Base-by-base conservation (phyloP, 345 rosid species). In the Eucalyptus erythrocorys region DNA sequence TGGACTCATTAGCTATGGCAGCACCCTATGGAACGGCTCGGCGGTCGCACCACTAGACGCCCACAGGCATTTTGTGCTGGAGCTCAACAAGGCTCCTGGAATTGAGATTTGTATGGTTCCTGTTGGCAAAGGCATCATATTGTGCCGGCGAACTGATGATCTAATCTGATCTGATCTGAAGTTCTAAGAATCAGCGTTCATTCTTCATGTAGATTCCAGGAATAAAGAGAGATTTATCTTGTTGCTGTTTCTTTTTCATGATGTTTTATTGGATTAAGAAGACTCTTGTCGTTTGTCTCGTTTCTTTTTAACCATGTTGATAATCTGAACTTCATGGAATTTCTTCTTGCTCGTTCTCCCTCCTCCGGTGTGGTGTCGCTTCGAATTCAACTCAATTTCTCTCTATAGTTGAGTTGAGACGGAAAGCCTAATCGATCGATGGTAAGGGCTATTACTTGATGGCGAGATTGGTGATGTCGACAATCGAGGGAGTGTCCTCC, bases 1-100 rank as follows among this genome's bases (percentile, higher is more conserved):
- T 5, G 99, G 99, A 5, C 85, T 98, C 89, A 95, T 98, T 64
- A 98, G 98, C 64, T 98, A 98, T 91, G 98, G 97, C 95, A 97
- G 97, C 95, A 97, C 99, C 91, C 91, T 98, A 34, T 97, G 99
- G 99, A 96, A 95, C 50, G 99, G 99, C 11, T 95, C 99, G 5
- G 98, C 95, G 85, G 99, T 94, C n/a, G 97, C 97, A 7, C 94
- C 98, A 13, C 92, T 96, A 4, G 99, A 97, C 88, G 98, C 97
- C 2, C 97, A 95, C 92, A 93, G 99, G 86, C 98, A 98, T 93
- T 95, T 95, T 55, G 98, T 96, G 59, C 87, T 94, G 93, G 98
- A 97, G 94, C 97, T 98, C 59, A 97, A 98, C 95, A 97, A 97
- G 93, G 97, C 98, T 94, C 99, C 99, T 22, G 92, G 98, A 95